phyloP scores from a whole-genome alignment of 2,329 filamentous ascomycete species.

The Cladosporium sp. region DNA sequence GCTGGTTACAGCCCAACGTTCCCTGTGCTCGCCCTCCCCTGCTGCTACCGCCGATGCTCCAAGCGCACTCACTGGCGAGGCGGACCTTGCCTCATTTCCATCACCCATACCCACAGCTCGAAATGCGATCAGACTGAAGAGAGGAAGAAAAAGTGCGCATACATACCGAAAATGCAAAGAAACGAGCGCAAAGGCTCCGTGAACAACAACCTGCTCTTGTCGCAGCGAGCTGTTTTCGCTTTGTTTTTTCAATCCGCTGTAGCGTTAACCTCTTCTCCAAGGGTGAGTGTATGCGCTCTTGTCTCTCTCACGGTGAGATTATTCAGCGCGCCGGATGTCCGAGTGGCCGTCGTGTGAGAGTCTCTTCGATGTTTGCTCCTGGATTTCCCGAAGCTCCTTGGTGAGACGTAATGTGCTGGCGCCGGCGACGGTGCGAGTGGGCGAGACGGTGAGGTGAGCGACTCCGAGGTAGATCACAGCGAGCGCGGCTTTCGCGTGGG shows the following conservation, averaged over 20 bases:
- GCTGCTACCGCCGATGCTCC: too few relatives aligned
- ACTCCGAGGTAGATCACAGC: not conserved
- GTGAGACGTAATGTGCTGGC: slow-evolving; percentile 3
- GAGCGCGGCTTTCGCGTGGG: slow-evolving; percentile 2
- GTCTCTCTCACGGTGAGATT: not conserved
- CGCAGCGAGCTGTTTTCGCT: slow-evolving; percentile 14
- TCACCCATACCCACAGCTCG: not conserved
- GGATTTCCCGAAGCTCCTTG: slow-evolving; percentile 13
- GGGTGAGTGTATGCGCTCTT: slow-evolving; percentile 7
- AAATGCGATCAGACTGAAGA: not conserved
- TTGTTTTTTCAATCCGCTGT: slow-evolving; percentile 6
- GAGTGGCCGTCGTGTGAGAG: not conserved
- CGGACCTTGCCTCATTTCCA: not conserved
- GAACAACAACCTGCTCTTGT: slow-evolving; percentile 16
- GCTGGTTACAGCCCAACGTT: not conserved
- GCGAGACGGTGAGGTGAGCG: slow-evolving; percentile 1
- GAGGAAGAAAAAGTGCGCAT: slow-evolving; percentile 6
- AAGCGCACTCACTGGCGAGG: too few relatives aligned
- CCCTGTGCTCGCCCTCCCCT: not conserved
- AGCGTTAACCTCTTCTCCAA: slow-evolving; percentile 8
- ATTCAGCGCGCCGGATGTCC: slow-evolving; percentile 8
- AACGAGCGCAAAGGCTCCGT: slow-evolving; percentile 30
- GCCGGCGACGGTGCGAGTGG: not conserved
- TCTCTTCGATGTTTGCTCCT: slow-evolving; percentile 15
- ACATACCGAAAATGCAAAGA: slow-evolving; percentile 27